A percentile compares a stretch with the other conserved stretches of the same genome.
Conservation (phyloP, 352 stramenopile species). For the Globisporangium radiosum region DNA sequence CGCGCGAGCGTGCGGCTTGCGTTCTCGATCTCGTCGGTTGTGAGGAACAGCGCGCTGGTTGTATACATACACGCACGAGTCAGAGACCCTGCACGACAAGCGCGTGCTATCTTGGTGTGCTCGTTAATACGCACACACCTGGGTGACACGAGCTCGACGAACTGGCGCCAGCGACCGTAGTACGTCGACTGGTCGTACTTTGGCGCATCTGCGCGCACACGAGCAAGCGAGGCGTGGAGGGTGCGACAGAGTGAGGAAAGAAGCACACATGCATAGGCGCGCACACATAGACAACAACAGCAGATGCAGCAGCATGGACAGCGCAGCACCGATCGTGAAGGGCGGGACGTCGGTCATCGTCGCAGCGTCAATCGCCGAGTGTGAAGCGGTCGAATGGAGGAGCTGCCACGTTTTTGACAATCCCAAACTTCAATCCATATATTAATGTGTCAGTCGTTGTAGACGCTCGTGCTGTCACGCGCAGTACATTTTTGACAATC, state of each 20-base stretch:
- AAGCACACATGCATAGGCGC: neutral
- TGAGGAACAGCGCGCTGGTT: slow-evolving; percentile 60
- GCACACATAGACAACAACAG: neutral
- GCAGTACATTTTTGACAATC: too few species aligned
- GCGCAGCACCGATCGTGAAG: slow-evolving; percentile 28
- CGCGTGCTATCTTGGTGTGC: too few species aligned
- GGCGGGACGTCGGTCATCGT: slow-evolving; percentile 22
- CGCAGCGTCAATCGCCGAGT: too few species aligned
- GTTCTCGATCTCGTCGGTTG: slow-evolving; percentile 53
- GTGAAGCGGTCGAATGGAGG: too few species aligned
- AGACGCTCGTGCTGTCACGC: too few species aligned
- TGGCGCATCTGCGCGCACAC: slow-evolving; percentile 35
- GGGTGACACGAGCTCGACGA: slow-evolving; percentile 78
- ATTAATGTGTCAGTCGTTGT: neutral
- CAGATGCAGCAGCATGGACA: neutral
- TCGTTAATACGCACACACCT: slow-evolving; percentile 19
- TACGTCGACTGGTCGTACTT: slow-evolving; percentile 86
- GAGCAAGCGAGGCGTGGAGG: neutral
- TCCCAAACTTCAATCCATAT: too few species aligned
- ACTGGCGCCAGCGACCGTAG: slow-evolving; percentile 75
- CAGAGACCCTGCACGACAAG: neutral
- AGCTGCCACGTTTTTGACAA: too few species aligned
- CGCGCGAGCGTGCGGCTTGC: slow-evolving; percentile 44
- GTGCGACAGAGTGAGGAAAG: neutral
- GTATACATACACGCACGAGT: slow-evolving; percentile 1